phyloP scores from a whole-genome alignment of 1,284 basidiomycete species.

The Amylostereum chailletii region DNA sequence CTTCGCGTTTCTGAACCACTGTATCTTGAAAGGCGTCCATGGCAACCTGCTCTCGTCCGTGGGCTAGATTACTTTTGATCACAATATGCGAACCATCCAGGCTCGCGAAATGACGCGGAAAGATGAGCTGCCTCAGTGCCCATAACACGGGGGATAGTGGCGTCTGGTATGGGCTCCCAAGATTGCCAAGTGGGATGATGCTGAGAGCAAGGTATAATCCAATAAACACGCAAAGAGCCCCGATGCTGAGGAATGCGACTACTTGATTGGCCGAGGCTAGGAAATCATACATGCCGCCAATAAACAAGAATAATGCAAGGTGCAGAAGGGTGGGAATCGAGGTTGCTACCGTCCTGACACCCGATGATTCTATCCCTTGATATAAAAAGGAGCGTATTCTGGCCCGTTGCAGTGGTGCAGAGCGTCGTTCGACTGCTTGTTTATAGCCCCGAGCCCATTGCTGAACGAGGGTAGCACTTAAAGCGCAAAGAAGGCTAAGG shows the following conservation, averaged over 20 bases:
- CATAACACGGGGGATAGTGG: constrained; percentile 4
- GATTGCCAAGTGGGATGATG: neutral
- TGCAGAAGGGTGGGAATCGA: constrained; percentile 4
- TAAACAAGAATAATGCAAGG: constrained; percentile 5
- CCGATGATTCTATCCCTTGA: constrained; percentile 3
- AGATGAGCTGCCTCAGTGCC: constrained; percentile 2
- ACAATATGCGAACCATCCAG: neutral
- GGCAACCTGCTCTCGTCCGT: neutral
- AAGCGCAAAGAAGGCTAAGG: constrained; percentile 3
- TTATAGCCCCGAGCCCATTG: constrained; percentile 7
- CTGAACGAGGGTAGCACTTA: constrained; percentile 6
- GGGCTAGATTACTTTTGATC: neutral
- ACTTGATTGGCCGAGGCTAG: neutral
- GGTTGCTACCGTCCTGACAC: neutral
- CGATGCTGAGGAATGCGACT: neutral
- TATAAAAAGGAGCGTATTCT: constrained; percentile 4
- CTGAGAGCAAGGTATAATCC: constrained; percentile 1
- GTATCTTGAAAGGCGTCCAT: neutral
- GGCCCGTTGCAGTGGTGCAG: constrained; percentile 1
- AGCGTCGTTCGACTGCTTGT: constrained; percentile 3
- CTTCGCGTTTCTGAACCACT: neutral
- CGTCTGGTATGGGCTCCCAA: constrained; percentile 3
- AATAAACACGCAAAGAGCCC: neutral
- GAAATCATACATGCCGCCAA: constrained; percentile 5
- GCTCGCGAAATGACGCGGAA: neutral